Percentiles rank a stretch among this genome's conserved stretches.
Conservation (phyloP, 2,329 filamentous ascomycete genomes). For the Aspergillus bombycis region DNA sequence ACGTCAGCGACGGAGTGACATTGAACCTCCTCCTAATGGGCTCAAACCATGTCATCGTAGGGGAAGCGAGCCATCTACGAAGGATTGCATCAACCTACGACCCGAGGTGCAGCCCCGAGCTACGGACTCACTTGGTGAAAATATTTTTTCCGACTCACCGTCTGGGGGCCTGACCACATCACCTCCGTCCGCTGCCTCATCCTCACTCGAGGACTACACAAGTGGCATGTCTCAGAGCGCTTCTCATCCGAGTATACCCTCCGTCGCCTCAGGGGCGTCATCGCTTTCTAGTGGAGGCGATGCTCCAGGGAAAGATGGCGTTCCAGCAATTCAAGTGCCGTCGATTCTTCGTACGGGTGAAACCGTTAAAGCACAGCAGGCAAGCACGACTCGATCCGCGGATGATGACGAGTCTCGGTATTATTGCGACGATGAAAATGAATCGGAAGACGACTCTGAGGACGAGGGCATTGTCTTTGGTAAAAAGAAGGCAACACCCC, state of each 20-base stretch:
- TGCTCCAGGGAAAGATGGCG: conserved; percentile 33
- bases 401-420: conserved; percentile 45
- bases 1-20: conserved; percentile 34
- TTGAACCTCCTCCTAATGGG: conserved; percentile 24
- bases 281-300: conserved; percentile 47
- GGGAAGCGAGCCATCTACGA: conserved; percentile 29
- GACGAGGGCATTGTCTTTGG: conserved; percentile 48
- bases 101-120: conserved; percentile 18
- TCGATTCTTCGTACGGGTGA: conserved; percentile 47
- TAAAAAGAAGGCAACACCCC: conserved; percentile 34
- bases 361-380: conserved; percentile 40
- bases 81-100: conserved; percentile 25
- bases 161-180: conserved; percentile 36
- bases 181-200: conserved; percentile 49
- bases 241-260: conserved; percentile 52
- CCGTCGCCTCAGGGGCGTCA: conserved; percentile 49
- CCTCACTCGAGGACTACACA: conserved; percentile 48
- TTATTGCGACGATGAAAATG: conserved; percentile 47
- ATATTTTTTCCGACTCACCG: conserved; percentile 21
- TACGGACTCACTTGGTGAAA: conserved; percentile 18
- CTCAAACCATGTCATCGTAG: conserved; percentile 20
- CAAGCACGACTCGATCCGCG: conserved; percentile 24
- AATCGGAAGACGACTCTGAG: conserved; percentile 43
- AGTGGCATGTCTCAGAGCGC: conserved; percentile 53
- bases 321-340: conserved; percentile 31